A percentile compares a stretch with the other conserved stretches of the same genome.
Evolutionary conservation across 352 stramenopile genomes (phyloP).

Genomic region (Phytophthora rubi): DNA sequence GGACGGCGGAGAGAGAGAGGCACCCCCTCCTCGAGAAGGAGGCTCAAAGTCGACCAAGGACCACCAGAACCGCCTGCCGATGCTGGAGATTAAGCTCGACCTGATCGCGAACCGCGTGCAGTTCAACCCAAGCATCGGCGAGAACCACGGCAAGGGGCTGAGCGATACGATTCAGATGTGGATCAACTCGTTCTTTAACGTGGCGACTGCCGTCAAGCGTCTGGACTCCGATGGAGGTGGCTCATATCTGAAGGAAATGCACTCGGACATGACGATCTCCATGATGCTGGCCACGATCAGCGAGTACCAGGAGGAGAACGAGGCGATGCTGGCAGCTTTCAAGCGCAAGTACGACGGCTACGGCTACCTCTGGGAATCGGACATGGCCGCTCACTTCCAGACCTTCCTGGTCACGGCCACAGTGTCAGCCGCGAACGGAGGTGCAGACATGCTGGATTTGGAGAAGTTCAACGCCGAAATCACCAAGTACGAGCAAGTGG

Average conservation of each 20-base stretch:
- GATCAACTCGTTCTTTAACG: conserved; percentile 97
- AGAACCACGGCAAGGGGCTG: conserved; percentile 94
- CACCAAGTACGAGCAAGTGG: conserved; percentile 95
- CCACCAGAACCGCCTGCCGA: conserved; percentile 74
- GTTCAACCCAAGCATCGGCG: conserved; percentile 89
- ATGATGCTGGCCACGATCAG: conserved; percentile 94
- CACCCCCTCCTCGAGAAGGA: conserved; percentile 37
- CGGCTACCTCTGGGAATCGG: conserved; percentile 96
- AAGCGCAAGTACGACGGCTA: conserved; percentile 96
- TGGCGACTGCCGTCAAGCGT: conserved; percentile 96
- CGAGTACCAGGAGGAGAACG: conserved; percentile 93
- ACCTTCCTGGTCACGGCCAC: conserved; percentile 89
- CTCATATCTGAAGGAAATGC: conserved; percentile 97
- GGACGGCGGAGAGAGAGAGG: conserved; percentile 40
- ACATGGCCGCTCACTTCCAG: conserved; percentile 93
- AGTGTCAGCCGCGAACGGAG: conserved; percentile 68
- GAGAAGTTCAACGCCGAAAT: conserved; percentile 97
- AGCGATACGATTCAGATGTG: conserved; percentile 96
- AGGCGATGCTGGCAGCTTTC: conserved; percentile 92
- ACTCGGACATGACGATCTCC: conserved; percentile 96
- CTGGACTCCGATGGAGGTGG: conserved; percentile 94
- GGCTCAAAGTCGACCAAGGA: conserved; percentile 49
- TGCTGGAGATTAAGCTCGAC: conserved; percentile 98
- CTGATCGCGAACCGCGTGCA: conserved; percentile 89
- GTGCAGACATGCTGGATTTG: conserved; percentile 91